phyloP scores from a whole-genome alignment of 371 early-diverging fungal genomes.

The Zychaea mexicana region DNA sequence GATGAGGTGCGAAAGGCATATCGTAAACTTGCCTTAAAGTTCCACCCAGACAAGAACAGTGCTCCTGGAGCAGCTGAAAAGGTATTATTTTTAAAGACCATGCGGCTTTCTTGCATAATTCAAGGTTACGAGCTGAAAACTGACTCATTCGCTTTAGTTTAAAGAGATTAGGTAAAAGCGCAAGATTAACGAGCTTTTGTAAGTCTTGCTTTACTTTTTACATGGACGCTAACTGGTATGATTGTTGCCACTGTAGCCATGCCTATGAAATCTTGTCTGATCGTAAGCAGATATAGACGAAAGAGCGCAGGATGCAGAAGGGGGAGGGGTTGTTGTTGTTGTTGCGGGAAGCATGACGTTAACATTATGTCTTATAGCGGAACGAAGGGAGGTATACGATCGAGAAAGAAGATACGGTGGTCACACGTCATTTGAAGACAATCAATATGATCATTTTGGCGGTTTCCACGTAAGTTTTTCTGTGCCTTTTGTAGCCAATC shows the following conservation, averaged over 20 bases:
- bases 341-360: not conserved
- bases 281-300: conserved; percentile 1
- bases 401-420: not conserved
- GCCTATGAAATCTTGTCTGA: conserved; percentile 16
- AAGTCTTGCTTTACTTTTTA: not conserved
- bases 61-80: conserved; percentile 47
- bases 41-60: conserved; percentile 80
- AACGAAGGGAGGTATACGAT: conserved; percentile 43
- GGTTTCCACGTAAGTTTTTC: conserved; percentile 29
- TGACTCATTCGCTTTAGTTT: conserved; percentile 55
- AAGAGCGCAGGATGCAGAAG: too few relatives aligned
- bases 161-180: conserved; percentile 60
- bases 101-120: conserved; percentile 23
- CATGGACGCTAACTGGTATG: not conserved
- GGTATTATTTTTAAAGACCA: conserved; percentile 13
- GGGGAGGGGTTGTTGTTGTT: too few relatives aligned
- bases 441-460: conserved; percentile 23
- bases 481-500: not conserved
- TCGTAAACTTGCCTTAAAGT: conserved; percentile 74
- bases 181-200: not conserved
- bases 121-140: conserved; percentile 16
- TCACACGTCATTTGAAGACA: not conserved
- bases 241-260: not conserved
- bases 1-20: conserved; percentile 84
- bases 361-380: conserved; percentile 22